phyloP scores from a whole-genome alignment of 352 stramenopile genomes.

The Phytophthora megakarya region DNA sequence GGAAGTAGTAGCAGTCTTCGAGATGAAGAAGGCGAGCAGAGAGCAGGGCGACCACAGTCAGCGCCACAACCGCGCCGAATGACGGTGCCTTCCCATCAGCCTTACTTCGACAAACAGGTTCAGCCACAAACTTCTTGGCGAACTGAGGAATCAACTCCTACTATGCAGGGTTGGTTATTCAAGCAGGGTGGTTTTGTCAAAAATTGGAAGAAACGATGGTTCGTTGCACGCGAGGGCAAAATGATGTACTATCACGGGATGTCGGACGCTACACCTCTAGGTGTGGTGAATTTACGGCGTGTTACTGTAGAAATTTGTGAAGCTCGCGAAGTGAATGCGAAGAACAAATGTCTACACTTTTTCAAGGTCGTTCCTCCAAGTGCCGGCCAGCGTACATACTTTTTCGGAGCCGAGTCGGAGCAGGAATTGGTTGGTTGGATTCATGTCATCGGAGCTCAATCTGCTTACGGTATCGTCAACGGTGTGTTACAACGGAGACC shows the following conservation, averaged over 20 bases:
- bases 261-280: conserved; percentile 71
- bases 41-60: conserved; percentile 13
- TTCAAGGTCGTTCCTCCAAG: conserved; percentile 71
- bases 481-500: conserved; percentile 20
- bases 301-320: conserved; percentile 67
- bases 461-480: conserved; percentile 43
- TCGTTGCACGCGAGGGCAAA: conserved; percentile 77
- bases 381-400: conserved; percentile 70
- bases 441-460: conserved; percentile 56
- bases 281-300: conserved; percentile 61
- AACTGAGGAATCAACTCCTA: conserved; percentile 37
- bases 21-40: conserved; percentile 28
- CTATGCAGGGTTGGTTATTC: conserved; percentile 75
- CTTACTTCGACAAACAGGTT: conserved; percentile 18
- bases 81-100: conserved; percentile 27
- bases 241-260: conserved; percentile 78
- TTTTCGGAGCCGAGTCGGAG: conserved; percentile 72
- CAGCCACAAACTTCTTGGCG: conserved; percentile 24
- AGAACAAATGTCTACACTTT: conserved; percentile 64
- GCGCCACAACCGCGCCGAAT: conserved; percentile 36
- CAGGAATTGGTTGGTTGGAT: conserved; percentile 78
- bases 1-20: conserved; percentile 26
- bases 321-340: conserved; percentile 59
- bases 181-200: conserved; percentile 84
- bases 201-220: conserved; percentile 88